Conservation (phyloP, 495 filamentous ascomycete genomes). For the Neurospora sp. region DNA sequence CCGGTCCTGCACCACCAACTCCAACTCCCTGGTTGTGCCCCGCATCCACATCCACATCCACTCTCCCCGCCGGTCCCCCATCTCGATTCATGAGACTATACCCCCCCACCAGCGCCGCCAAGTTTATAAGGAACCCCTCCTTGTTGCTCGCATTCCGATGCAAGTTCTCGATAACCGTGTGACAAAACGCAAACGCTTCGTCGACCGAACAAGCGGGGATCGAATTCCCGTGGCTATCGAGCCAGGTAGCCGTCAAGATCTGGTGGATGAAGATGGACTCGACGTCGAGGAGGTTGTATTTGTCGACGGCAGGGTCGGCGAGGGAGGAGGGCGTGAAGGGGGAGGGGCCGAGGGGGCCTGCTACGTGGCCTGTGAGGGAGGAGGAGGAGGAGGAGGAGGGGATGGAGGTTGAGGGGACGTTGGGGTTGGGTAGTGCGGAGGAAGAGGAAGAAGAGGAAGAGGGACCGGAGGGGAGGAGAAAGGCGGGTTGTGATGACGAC, state of each 20-base stretch:
- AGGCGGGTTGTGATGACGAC: background rate
- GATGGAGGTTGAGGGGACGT: background rate
- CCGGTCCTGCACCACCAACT: constrained; percentile 18
- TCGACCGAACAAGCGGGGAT: constrained; percentile 32
- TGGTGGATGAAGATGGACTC: constrained; percentile 35
- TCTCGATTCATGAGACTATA: constrained; percentile 29
- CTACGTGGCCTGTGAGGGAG: background rate
- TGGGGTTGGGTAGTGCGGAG: no score
- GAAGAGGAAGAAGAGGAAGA: background rate
- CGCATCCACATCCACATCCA: constrained; percentile 1
- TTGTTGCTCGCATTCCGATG: constrained; percentile 28
- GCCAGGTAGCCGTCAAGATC: constrained; percentile 35
- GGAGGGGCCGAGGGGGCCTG: constrained; percentile 2
- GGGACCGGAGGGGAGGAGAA: constrained; percentile 2
- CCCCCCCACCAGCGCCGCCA: constrained; percentile 39
- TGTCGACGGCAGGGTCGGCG: constrained; percentile 22
- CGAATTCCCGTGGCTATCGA: constrained; percentile 21
- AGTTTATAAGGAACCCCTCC: constrained; percentile 43
- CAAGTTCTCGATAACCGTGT: constrained; percentile 36
- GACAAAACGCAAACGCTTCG: constrained; percentile 36
- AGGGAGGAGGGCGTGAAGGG: constrained; percentile 11
- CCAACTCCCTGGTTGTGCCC: constrained; percentile 13
- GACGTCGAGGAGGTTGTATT: constrained; percentile 37
- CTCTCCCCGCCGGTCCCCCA: constrained; percentile 24
- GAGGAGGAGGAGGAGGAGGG: background rate